These are phyloP conservation scores for Basidiobolus meristosporus DNA, from an alignment of 371 early-diverging fungal genomes.

Conservation along the genomic window DNA sequence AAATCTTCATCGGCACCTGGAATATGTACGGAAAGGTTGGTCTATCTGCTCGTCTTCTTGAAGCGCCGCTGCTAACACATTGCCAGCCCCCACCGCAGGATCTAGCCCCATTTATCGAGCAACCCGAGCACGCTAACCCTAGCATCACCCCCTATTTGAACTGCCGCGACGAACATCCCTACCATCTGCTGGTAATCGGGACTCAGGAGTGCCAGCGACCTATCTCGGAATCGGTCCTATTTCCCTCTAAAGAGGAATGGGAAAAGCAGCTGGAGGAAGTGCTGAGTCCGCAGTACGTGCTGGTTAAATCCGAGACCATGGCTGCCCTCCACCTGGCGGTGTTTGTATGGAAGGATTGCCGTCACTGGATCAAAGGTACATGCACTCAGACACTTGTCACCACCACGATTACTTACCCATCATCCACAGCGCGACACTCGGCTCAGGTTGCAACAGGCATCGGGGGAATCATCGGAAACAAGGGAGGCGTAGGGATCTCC, in stretches of 20 bases:
- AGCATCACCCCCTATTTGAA: background rate
- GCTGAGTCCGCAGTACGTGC: constrained; percentile 23
- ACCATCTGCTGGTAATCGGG: constrained; percentile 44
- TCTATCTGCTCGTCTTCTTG: background rate
- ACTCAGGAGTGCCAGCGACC: constrained; percentile 57
- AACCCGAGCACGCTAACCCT: background rate
- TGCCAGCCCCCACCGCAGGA: constrained; percentile 5
- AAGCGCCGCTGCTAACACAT: background rate
- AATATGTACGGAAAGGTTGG: constrained; percentile 50
- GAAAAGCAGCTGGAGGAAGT: constrained; percentile 20
- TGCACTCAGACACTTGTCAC: background rate
- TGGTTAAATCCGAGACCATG: constrained; percentile 34
- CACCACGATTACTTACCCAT: background rate
- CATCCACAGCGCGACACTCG: background rate
- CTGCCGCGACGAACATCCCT: constrained; percentile 12
- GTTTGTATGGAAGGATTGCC: constrained; percentile 33
- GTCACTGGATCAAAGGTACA: constrained; percentile 20
- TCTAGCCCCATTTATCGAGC: constrained; percentile 9
- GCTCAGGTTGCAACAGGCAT: constrained; percentile 26
- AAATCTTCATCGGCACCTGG: constrained; percentile 53
- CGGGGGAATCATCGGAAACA: constrained; percentile 51
- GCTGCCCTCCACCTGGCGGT: constrained; percentile 48
- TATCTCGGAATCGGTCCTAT: constrained; percentile 32
- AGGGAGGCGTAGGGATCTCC: constrained; percentile 60
- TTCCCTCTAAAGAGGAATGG: constrained; percentile 40